Conservation (phyloP, 164 flowering plant species). For the Annona cherimola region DNA sequence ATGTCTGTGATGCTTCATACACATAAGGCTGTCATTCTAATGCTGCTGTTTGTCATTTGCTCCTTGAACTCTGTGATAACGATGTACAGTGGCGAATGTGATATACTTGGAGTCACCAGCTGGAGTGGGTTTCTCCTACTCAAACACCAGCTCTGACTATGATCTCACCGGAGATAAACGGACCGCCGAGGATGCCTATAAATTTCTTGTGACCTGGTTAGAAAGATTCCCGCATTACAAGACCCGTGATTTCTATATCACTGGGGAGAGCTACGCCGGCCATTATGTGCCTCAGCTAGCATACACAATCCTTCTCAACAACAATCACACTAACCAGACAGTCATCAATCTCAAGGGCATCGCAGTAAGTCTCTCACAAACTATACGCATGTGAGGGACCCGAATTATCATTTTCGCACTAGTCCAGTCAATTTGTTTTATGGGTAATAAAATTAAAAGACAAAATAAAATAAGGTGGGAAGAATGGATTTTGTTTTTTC, state of each 20-base stretch:
- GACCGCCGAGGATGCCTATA: slow-evolving; percentile 24
- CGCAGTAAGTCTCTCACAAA: slow-evolving; percentile 10
- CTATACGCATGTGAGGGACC: not conserved
- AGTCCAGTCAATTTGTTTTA: not conserved
- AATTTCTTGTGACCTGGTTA: slow-evolving; percentile 21
- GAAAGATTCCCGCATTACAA: slow-evolving; percentile 35
- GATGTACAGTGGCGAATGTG: slow-evolving; percentile 33
- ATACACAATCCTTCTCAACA: slow-evolving; percentile 18
- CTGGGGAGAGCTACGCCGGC: slow-evolving; percentile 29
- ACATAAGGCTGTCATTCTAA: too few species aligned
- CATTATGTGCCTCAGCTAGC: slow-evolving; percentile 36
- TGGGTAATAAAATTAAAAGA: too few species aligned
- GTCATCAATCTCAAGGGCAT: slow-evolving; percentile 26
- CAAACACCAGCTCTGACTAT: slow-evolving; percentile 27
- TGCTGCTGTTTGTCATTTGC: too few species aligned
- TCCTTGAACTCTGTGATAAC: too few species aligned
- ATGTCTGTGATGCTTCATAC: too few species aligned
- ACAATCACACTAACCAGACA: slow-evolving; percentile 21
- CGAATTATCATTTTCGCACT: not conserved
- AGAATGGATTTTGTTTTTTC: not conserved
- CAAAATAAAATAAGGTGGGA: too few species aligned
- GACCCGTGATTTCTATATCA: slow-evolving; percentile 26
- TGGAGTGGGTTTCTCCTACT: slow-evolving; percentile 36
- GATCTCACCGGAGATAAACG: slow-evolving; percentile 22
- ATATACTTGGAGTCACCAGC: slow-evolving; percentile 39